Evolutionary conservation across 1,284 basidiomycete species (phyloP), one percentile per base, ranked within the genome.

Genomic region (Irpex rosettiformis): DNA sequence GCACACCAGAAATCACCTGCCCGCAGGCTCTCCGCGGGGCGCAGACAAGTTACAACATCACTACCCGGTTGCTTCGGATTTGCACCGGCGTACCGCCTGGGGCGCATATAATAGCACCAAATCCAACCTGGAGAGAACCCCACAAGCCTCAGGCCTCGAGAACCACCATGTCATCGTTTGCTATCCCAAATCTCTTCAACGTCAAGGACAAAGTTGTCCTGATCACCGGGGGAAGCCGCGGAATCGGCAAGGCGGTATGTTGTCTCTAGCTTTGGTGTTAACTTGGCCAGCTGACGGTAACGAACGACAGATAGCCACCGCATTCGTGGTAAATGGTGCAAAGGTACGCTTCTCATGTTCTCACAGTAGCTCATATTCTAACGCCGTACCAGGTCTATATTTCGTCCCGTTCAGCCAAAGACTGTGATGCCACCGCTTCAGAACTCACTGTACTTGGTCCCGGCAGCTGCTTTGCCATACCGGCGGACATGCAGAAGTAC

Each of bases 141-240:
- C 18, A 47, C 33, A 37, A 16, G 7, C 33, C 33, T 13, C 33
- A 40, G n/a, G 33, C n/a, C 33, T 40, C 33, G n/a, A 40, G 33
- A n/a, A 13, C 43, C 52, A 65, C 48, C 43, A 82, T 79, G 78
- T 69, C 65, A 62, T 73, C 76, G 11, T 72, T 81, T 30, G 68
- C 77, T 54, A 62, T 71, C 8, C 63, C 70, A n/a, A 77, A 72
- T 25, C 71, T 88, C 25, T 89, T 89, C 70, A 67, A 74, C 56
- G 84, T 88, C 58, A 73, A 79, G 54, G 82, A 75, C 51, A 89
- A 87, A 67, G 80, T 87, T 3, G 83, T 84, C 1, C 74, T 89
- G 33, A 77, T 88, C 37, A 89, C 86, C 0, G 88, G 88, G n/a
- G 88, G 87, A n/a, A 86, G 83, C 45, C 75, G 84, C 57, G 86